These are phyloP conservation scores for Leishmania amazonensis DNA, from an alignment of 208 protist species.

Conservation along the genomic window DNA sequence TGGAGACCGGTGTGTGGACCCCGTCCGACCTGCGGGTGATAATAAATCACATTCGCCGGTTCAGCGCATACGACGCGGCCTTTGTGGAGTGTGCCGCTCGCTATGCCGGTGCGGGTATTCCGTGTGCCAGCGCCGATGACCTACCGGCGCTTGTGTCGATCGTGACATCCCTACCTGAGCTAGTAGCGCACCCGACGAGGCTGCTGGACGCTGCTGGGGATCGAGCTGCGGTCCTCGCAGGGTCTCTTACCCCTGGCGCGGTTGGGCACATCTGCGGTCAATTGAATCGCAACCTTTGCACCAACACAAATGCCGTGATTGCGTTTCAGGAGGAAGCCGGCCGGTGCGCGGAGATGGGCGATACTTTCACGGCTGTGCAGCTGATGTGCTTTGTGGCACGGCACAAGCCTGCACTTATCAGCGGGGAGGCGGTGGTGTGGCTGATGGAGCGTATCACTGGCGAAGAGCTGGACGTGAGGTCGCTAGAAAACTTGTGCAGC, in stretches of 20 bases:
- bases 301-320: conserved; percentile 42
- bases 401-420: conserved; percentile 55
- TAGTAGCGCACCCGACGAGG: conserved; percentile 29
- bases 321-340: conserved; percentile 64
- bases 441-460: conserved; percentile 71
- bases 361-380: conserved; percentile 67
- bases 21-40: conserved; percentile 23
- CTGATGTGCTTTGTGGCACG: conserved; percentile 65
- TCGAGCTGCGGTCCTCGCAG: conserved; percentile 39
- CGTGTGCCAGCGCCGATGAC: conserved; percentile 18
- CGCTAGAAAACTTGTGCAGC: conserved; percentile 40
- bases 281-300: conserved; percentile 48
- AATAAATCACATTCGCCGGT: conserved; percentile 31
- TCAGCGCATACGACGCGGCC: conserved; percentile 36
- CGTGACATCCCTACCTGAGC: conserved; percentile 48
- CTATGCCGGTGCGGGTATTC: conserved; percentile 30
- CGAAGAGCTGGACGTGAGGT: conserved; percentile 57
- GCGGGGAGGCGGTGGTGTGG: conserved; percentile 58
- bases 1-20: conserved; percentile 14
- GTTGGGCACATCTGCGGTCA: conserved; percentile 55
- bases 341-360: conserved; percentile 64
- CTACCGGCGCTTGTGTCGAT: conserved; percentile 23
- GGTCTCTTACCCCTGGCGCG: conserved; percentile 37
- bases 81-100: conserved; percentile 40
- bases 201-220: conserved; percentile 36